Conservation (phyloP, 1,139 yeast species). For the Lodderomyces elongisporus region DNA sequence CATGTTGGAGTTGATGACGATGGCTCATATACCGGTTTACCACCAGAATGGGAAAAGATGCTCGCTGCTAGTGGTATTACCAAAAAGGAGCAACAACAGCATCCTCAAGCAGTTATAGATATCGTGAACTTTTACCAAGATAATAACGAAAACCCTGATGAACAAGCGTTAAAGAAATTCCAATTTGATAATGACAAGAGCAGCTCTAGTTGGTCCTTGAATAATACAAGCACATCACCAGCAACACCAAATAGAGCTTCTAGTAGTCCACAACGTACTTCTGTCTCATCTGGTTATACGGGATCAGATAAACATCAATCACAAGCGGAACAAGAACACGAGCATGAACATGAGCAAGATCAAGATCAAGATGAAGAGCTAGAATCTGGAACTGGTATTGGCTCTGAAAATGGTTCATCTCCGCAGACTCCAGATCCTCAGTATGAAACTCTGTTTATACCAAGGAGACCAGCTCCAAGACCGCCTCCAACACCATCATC, state of each 20-base stretch:
- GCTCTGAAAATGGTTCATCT: slow-evolving; percentile 17
- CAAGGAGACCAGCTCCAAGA: slow-evolving; percentile 67
- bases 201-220: slow-evolving; percentile 13
- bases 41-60: slow-evolving; percentile 85
- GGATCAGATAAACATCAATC: slow-evolving; percentile 2
- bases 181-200: slow-evolving; percentile 25
- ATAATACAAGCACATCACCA: slow-evolving; percentile 22
- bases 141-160: slow-evolving; percentile 55
- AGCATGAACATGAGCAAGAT: slow-evolving; percentile 5
- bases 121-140: slow-evolving; percentile 86
- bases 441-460: slow-evolving; percentile 48
- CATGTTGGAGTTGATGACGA: slow-evolving; percentile 91
- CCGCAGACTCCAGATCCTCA: slow-evolving; percentile 21
- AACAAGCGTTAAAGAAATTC: slow-evolving; percentile 76
- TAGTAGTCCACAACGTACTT: slow-evolving; percentile 15
- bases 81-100: slow-evolving; percentile 76
- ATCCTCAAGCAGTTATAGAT: slow-evolving; percentile 92
- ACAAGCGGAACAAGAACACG: slow-evolving; percentile 10
- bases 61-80: slow-evolving; percentile 84
- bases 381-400: neutral
- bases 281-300: slow-evolving; percentile 2
- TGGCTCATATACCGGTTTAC: slow-evolving; percentile 86
- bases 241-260: slow-evolving; percentile 20
- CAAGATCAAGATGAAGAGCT: neutral
- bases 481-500: slow-evolving; percentile 28